Percentiles rank a stretch among this genome's conserved stretches.
Evolutionary conservation across 2,329 filamentous ascomycete species (phyloP).

Genomic region (Botryotinia calthae): DNA sequence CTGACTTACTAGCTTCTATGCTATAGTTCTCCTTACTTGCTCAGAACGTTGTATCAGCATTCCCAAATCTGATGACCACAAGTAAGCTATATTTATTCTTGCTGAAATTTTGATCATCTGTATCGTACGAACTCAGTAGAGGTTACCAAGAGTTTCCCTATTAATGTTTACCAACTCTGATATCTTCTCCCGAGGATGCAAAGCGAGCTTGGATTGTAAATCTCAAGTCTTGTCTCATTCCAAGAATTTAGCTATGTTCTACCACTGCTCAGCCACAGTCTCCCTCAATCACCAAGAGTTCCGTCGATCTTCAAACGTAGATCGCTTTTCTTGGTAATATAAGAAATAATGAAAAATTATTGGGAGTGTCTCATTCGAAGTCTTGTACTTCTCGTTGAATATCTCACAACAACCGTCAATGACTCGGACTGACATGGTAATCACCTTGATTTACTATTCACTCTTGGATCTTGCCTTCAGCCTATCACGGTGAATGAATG

Average conservation of each 20-base stretch:
- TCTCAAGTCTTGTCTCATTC: not conserved
- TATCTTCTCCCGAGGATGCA: not conserved
- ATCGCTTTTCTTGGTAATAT: not conserved
- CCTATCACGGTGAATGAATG: not conserved
- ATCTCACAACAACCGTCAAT: not conserved
- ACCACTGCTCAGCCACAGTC: not conserved
- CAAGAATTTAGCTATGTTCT: not conserved
- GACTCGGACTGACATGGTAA: not conserved
- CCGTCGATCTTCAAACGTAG: not conserved
- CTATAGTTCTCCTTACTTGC: not conserved
- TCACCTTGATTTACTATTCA: not conserved
- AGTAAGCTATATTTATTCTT: not conserved
- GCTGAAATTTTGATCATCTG: not conserved
- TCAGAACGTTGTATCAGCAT: too few species aligned
- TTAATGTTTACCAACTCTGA: not conserved
- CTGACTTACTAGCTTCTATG: not conserved
- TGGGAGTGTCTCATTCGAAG: not conserved
- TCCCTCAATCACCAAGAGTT: not conserved
- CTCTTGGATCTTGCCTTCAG: not conserved
- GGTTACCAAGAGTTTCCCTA: too few species aligned
- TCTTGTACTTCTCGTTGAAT: not conserved
- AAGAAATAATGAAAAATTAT: not conserved
- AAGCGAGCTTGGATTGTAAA: not conserved
- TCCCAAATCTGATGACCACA: too few species aligned
- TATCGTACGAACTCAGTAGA: not conserved